These are phyloP conservation scores for Lepidium aucheri DNA, from an alignment of 345 rosid genomes.

Conservation along the genomic window DNA sequence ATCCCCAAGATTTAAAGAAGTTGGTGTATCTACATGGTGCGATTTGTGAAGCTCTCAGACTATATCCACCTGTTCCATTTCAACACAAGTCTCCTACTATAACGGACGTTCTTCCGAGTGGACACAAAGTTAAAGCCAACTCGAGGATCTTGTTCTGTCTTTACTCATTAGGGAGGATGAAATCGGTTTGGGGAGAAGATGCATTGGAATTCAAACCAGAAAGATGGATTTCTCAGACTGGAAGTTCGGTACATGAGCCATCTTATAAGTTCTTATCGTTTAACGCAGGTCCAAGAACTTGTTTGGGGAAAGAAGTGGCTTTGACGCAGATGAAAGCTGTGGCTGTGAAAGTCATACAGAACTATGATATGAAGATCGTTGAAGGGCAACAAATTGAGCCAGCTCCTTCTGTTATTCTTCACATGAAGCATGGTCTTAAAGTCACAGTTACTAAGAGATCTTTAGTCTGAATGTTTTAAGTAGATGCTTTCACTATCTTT, in stretches of 20 bases:
- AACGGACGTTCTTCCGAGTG: slow-evolving; percentile 26
- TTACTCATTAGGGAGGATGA: slow-evolving; percentile 31
- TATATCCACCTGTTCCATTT: slow-evolving; percentile 31
- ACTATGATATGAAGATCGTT: slow-evolving; percentile 15
- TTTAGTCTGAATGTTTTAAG: background rate
- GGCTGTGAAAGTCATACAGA: slow-evolving; percentile 14
- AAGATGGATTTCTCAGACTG: slow-evolving; percentile 28
- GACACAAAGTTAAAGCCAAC: slow-evolving; percentile 25
- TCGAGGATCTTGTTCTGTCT: slow-evolving; percentile 25
- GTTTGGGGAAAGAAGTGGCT: slow-evolving; percentile 30
- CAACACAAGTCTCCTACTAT: slow-evolving; percentile 26
- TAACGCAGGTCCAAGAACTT: slow-evolving; percentile 30
- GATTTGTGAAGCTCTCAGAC: slow-evolving; percentile 26
- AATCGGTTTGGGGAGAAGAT: slow-evolving; percentile 31
- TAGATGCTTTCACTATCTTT: background rate
- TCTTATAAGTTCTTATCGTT: slow-evolving; percentile 29
- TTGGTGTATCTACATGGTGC: slow-evolving; percentile 25
- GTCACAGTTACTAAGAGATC: slow-evolving; percentile 17
- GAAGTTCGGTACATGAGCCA: slow-evolving; percentile 24
- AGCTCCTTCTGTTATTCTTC: slow-evolving; percentile 26
- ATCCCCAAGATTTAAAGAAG: slow-evolving; percentile 15
- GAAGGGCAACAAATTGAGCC: slow-evolving; percentile 15
- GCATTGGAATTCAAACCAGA: slow-evolving; percentile 27
- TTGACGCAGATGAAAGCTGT: slow-evolving; percentile 19
- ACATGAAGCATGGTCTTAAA: slow-evolving; percentile 20